These are phyloP conservation scores for Fusarium transvaalense DNA, from an alignment of 2,329 filamentous ascomycete species.

Conservation along the genomic window DNA sequence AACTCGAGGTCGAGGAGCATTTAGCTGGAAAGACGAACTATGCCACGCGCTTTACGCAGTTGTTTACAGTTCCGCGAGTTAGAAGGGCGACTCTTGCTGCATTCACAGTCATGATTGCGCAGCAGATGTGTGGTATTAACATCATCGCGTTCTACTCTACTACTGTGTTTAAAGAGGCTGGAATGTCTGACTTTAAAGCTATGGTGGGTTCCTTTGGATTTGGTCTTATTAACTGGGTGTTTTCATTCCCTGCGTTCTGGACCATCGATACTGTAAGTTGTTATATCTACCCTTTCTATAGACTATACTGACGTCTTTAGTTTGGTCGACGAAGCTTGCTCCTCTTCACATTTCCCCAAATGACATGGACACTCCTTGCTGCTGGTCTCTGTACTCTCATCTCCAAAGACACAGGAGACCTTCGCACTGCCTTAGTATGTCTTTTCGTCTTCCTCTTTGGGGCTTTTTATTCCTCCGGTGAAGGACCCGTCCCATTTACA, in stretches of 20 bases:
- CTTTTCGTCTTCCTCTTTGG: slow-evolving; percentile 66
- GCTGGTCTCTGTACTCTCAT: slow-evolving; percentile 62
- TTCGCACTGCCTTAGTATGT: slow-evolving; percentile 60
- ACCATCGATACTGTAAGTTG: slow-evolving; percentile 60
- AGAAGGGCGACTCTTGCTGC: slow-evolving; percentile 57
- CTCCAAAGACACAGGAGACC: slow-evolving; percentile 50
- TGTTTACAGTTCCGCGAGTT: slow-evolving; percentile 56
- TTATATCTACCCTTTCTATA: accelerated
- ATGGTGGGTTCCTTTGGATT: slow-evolving; percentile 67
- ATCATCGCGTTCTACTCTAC: slow-evolving; percentile 64
- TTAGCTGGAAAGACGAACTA: neutral
- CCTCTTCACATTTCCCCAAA: slow-evolving; percentile 50
- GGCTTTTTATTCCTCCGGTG: slow-evolving; percentile 57
- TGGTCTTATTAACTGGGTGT: slow-evolving; percentile 65
- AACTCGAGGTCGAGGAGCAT: neutral
- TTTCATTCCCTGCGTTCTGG: slow-evolving; percentile 66
- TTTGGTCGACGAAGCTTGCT: slow-evolving; percentile 63
- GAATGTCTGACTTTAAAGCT: slow-evolving; percentile 54
- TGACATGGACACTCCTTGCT: slow-evolving; percentile 49
- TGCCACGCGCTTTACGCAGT: neutral
- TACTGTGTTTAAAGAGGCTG: slow-evolving; percentile 62
- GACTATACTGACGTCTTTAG: neutral
- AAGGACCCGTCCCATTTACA: slow-evolving; percentile 52
- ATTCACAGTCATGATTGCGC: slow-evolving; percentile 50
- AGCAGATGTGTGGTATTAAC: slow-evolving; percentile 46